Evolutionary conservation across 306 rosid genomes (phyloP).

Genomic region (Boehmeria nivea): DNA sequence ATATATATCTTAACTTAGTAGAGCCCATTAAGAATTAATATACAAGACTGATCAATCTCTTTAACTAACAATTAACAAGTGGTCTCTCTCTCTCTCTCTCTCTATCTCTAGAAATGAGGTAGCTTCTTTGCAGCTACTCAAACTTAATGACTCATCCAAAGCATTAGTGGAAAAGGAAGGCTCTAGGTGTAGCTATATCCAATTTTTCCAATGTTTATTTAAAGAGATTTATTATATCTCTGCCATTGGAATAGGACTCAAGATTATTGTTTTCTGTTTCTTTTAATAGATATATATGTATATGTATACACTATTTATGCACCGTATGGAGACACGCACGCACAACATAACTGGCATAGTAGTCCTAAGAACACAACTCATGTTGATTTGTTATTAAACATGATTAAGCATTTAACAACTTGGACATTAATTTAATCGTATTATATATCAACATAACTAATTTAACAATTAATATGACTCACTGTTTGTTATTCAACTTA

Average conservation of each 20-base stretch:
- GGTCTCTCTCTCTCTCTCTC: conserved; percentile 11
- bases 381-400: too few relatives aligned
- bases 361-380: too few relatives aligned
- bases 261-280: neutral
- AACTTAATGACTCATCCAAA: conserved; percentile 11
- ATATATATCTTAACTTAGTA: conserved; percentile 9
- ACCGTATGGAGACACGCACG: too few relatives aligned
- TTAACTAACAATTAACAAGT: too few relatives aligned
- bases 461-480: too few relatives aligned
- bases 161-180: conserved; percentile 16
- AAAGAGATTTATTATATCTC: conserved; percentile 19
- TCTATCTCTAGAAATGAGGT: conserved; percentile 2
- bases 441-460: too few relatives aligned
- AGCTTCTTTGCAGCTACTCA: conserved; percentile 19
- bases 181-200: conserved; percentile 17
- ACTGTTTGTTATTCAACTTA: too few relatives aligned
- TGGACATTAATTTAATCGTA: too few relatives aligned
- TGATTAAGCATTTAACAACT: too few relatives aligned
- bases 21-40: conserved; percentile 14
- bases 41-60: too few relatives aligned
- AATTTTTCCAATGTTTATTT: conserved; percentile 13
- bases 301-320: neutral
- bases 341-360: too few relatives aligned
- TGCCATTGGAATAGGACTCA: conserved; percentile 2
- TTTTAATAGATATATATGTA: neutral